phyloP scores from a whole-genome alignment of 2,329 filamentous ascomycete species.

The Diplodia corticola region DNA sequence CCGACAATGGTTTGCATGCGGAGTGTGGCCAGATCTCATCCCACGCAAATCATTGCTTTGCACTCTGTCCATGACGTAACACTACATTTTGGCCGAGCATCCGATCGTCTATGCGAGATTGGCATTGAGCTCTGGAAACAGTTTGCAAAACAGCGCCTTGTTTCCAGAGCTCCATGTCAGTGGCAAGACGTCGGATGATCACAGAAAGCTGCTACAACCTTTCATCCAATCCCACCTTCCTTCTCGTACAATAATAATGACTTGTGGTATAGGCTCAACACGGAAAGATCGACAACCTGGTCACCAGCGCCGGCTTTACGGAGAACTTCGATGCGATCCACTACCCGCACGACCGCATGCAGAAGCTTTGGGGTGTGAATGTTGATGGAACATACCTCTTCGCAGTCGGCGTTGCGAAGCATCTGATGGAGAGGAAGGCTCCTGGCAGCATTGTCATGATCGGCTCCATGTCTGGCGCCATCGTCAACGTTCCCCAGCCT shows the following conservation, averaged over 20 bases:
- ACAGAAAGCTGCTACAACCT: neutral
- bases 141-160: neutral
- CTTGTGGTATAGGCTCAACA: slow-evolving; percentile 52
- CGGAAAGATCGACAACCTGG: slow-evolving; percentile 83
- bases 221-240: neutral
- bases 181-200: neutral
- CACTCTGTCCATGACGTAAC: slow-evolving; percentile 5
- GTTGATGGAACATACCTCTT: slow-evolving; percentile 92
- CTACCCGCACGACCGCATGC: slow-evolving; percentile 87
- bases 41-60: neutral
- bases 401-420: slow-evolving; percentile 78
- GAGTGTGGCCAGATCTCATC: slow-evolving; percentile 1
- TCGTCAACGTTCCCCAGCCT: slow-evolving; percentile 94
- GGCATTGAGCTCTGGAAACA: neutral
- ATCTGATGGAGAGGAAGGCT: slow-evolving; percentile 78
- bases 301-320: slow-evolving; percentile 95
- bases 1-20: neutral
- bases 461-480: slow-evolving; percentile 89
- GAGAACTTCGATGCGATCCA: slow-evolving; percentile 92
- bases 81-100: neutral
- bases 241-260: neutral
- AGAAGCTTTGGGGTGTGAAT: slow-evolving; percentile 93
- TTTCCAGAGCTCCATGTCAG: neutral
- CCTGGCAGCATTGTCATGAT: slow-evolving; percentile 90
- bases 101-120: neutral